These are phyloP conservation scores for Rhypophila decipiens DNA, from an alignment of 495 filamentous ascomycete genomes.

Conservation along the genomic window DNA sequence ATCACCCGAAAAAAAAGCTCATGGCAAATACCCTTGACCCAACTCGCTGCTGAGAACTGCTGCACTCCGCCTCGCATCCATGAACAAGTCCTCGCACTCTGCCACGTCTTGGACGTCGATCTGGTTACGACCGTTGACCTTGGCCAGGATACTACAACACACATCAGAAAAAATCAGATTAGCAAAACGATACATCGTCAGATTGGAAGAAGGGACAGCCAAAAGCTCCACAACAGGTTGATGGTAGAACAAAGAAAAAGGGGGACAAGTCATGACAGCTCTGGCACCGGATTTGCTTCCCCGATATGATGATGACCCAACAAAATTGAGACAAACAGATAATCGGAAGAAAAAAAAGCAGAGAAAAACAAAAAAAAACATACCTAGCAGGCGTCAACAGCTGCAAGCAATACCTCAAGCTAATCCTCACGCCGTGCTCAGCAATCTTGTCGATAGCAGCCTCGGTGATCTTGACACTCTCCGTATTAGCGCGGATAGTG, in stretches of 20 bases:
- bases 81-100: constrained; percentile 87
- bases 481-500: constrained; percentile 69
- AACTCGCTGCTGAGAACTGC: constrained; percentile 58
- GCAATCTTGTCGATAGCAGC: constrained; percentile 78
- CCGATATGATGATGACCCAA: no score
- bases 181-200: no score
- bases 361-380: constrained; percentile 9
- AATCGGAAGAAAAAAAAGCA: constrained; percentile 2
- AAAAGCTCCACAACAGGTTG: no score
- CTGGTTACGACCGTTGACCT: constrained; percentile 60
- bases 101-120: constrained; percentile 77
- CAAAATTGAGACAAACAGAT: no score
- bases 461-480: constrained; percentile 72
- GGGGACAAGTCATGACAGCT: no score
- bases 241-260: no score
- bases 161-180: constrained; percentile 3
- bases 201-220: no score
- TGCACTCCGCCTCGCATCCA: constrained; percentile 83
- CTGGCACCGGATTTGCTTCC: no score
- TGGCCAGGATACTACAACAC: constrained; percentile 44
- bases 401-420: constrained; percentile 87
- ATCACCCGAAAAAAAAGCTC: constrained; percentile 7
- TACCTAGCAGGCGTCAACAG: constrained; percentile 77
- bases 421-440: constrained; percentile 77
- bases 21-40: constrained; percentile 55